Percentiles rank a stretch among this genome's conserved stretches.
Evolutionary conservation across 345 rosid genomes (phyloP).

Genomic region (Rhodamnia argentea): DNA sequence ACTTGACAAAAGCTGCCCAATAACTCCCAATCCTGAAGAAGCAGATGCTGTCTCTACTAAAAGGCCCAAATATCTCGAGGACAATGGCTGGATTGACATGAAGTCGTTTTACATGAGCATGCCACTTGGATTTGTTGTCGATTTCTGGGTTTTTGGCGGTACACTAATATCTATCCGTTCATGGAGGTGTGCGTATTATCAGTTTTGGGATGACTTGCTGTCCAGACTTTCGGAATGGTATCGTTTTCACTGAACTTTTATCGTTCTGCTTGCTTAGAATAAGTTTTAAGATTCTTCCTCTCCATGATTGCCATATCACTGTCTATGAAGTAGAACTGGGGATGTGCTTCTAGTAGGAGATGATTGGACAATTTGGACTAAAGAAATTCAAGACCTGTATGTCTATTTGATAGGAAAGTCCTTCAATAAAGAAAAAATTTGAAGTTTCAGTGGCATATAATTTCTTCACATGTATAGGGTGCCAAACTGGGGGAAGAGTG

Average conservation of each 20-base stretch:
- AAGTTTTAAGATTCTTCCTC: neutral
- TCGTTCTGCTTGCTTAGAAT: neutral
- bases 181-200: neutral
- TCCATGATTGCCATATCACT: neutral
- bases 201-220: neutral
- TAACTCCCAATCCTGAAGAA: neutral
- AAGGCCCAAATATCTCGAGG: too few species aligned
- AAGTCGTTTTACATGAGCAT: too few species aligned
- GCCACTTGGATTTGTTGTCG: neutral
- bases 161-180: neutral
- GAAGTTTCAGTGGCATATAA: neutral
- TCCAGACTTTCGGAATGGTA: neutral
- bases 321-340: neutral
- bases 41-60: neutral
- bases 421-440: neutral
- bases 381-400: neutral
- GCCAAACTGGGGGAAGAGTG: neutral
- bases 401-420: neutral
- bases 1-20: neutral
- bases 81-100: too few species aligned
- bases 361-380: too few species aligned
- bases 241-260: neutral
- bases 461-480: neutral
- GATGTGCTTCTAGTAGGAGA: neutral
- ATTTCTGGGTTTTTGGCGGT: neutral